phyloP scores from a whole-genome alignment of 805 yeast genomes.

The Candida yuanshanica region DNA sequence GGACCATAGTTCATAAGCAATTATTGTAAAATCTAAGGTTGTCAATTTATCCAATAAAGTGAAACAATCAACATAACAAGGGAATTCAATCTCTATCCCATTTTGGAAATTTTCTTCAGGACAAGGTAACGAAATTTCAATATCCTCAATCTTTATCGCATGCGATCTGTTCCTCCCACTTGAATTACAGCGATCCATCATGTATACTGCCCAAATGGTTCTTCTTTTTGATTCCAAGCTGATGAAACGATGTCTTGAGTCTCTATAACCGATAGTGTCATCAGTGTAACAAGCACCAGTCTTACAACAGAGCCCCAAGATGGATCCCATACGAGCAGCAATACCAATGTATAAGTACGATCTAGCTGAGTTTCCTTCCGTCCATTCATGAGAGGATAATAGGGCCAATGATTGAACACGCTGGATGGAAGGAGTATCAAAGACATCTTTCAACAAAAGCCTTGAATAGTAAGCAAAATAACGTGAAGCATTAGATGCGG shows the following conservation, averaged over 20 bases:
- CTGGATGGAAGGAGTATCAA: constrained; percentile 35
- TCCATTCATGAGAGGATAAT: constrained; percentile 37
- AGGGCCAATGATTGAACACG: constrained; percentile 33
- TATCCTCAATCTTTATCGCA: constrained; percentile 30
- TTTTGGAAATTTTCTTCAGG: constrained; percentile 28
- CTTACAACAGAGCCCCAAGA: constrained; percentile 28
- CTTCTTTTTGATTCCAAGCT: constrained; percentile 29
- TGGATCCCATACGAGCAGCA: constrained; percentile 36
- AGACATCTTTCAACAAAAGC: constrained; percentile 25
- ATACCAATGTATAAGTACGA: constrained; percentile 34
- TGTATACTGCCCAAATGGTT: constrained; percentile 36
- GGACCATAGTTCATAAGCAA: constrained; percentile 33
- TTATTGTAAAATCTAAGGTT: constrained; percentile 27
- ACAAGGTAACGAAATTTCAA: constrained; percentile 28
- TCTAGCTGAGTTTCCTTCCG: constrained; percentile 32
- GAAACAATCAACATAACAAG: constrained; percentile 9
- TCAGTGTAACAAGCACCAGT: constrained; percentile 17
- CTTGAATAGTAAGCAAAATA: constrained; percentile 38
- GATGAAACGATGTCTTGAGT: constrained; percentile 13
- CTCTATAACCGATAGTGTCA: neutral
- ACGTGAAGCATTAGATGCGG: constrained; percentile 30
- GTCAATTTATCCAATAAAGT: constrained; percentile 14
- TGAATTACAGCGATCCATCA: constrained; percentile 37
- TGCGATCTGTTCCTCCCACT: constrained; percentile 31
- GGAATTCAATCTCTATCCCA: constrained; percentile 20